phyloP scores from a whole-genome alignment of 140 eudicot species.

The Anethum foeniculum region DNA sequence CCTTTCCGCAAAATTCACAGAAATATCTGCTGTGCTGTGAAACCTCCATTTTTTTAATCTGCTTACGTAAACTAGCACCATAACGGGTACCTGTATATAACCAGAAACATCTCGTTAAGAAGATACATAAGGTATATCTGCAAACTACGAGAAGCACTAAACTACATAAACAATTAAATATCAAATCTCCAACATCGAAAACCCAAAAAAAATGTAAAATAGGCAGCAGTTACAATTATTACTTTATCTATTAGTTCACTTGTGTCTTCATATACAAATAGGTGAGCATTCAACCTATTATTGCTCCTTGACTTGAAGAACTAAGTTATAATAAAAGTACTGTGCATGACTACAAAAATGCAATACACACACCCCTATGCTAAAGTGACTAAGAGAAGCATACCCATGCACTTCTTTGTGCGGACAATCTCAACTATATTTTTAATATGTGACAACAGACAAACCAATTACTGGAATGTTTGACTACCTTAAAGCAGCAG shows the following conservation, averaged over 20 bases:
- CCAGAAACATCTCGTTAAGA: not conserved
- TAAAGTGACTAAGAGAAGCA: not conserved
- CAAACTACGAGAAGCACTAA: not conserved
- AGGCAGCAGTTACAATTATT: not conserved
- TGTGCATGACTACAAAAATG: not conserved
- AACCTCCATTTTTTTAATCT: constrained; percentile 93
- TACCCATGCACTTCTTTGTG: not conserved
- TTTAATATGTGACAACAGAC: not conserved
- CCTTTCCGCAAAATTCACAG: constrained; percentile 96
- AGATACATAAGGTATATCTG: not conserved
- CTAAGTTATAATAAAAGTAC: not conserved
- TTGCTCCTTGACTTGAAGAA: not conserved
- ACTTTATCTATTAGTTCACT: not conserved
- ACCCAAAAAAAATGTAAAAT: not conserved
- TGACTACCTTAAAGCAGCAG: not conserved
- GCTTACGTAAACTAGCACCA: constrained; percentile 97
- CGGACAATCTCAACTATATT: not conserved
- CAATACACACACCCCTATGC: not conserved
- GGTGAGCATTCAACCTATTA: not conserved
- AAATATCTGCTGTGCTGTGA: constrained; percentile 87
- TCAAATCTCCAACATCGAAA: not conserved
- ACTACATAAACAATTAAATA: not conserved
- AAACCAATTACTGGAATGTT: not conserved
- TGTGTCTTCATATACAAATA: not conserved
- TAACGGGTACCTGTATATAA: constrained; percentile 64